Evolutionary conservation across 2,329 filamentous ascomycete species (phyloP).

Genomic region (Pseudogymnoascus sp.): DNA sequence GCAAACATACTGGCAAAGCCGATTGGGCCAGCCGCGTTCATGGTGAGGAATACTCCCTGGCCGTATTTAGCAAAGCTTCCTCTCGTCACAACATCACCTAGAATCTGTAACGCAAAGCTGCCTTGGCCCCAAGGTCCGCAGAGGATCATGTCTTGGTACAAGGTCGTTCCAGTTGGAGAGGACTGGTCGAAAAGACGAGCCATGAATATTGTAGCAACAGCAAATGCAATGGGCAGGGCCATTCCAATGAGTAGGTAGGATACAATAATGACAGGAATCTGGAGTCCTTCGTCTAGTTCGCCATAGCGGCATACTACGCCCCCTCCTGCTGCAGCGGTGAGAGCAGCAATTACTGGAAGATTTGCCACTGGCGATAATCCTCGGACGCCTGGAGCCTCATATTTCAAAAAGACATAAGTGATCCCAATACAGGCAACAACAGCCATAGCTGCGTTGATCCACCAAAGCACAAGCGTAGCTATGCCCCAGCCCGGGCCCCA

Average conservation of each 20-base stretch:
- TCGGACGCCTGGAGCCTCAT: constrained; percentile 30
- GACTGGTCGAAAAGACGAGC: constrained; percentile 25
- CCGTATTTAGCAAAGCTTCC: constrained; percentile 28
- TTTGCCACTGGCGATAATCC: constrained; percentile 28
- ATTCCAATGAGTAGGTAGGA: constrained; percentile 32
- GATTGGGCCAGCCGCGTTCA: constrained; percentile 26
- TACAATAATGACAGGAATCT: constrained; percentile 33
- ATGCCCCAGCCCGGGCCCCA: constrained; percentile 25
- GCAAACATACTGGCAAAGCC: constrained; percentile 29
- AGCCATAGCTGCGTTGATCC: constrained; percentile 30
- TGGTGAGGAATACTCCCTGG: constrained; percentile 28
- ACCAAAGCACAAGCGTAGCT: constrained; percentile 33
- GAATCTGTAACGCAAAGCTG: constrained; percentile 32
- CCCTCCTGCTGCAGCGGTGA: constrained; percentile 33
- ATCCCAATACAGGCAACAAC: constrained; percentile 27
- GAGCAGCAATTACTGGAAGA: constrained; percentile 32
- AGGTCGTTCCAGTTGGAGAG: constrained; percentile 18
- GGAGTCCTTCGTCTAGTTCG: constrained; percentile 22
- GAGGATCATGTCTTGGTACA: constrained; percentile 34
- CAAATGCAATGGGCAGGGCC: constrained; percentile 27
- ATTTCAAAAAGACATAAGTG: constrained; percentile 30
- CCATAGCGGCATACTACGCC: constrained; percentile 29
- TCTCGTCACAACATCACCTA: constrained; percentile 28
- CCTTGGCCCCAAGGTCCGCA: constrained; percentile 33
- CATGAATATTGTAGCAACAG: constrained; percentile 28